Percentiles rank a stretch among this genome's conserved stretches.
Evolutionary conservation across 108 stramenopile species (phyloP).

Genomic region (Skeletonema potamos): DNA sequence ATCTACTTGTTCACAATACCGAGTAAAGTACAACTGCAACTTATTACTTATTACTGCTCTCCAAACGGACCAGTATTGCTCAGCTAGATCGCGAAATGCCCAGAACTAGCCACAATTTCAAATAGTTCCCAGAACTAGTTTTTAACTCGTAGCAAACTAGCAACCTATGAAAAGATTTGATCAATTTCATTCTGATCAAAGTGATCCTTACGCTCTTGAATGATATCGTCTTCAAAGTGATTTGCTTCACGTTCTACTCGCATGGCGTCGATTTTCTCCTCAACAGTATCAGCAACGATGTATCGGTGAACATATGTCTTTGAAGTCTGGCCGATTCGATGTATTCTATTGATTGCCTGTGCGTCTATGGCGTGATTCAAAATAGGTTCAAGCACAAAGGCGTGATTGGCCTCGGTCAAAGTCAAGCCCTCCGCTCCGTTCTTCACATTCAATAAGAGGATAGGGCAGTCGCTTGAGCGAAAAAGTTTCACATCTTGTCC

Average conservation of each 20-base stretch:
- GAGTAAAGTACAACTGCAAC: too few relatives aligned
- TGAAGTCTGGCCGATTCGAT: constrained; percentile 74
- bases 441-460: constrained; percentile 77
- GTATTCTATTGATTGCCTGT: constrained; percentile 67
- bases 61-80: too few relatives aligned
- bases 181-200: constrained; percentile 8
- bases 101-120: too few relatives aligned
- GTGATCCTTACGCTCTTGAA: not conserved
- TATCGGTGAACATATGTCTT: constrained; percentile 78
- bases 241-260: constrained; percentile 43
- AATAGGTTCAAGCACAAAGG: constrained; percentile 86
- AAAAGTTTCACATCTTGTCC: constrained; percentile 42
- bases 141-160: too few relatives aligned
- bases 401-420: constrained; percentile 80
- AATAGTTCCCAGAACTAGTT: too few relatives aligned
- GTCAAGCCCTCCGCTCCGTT: constrained; percentile 84
- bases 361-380: constrained; percentile 70
- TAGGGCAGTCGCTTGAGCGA: constrained; percentile 31
- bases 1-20: too few relatives aligned
- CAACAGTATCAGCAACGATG: constrained; percentile 75
- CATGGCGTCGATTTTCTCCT: constrained; percentile 70
- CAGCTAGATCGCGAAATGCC: too few relatives aligned
- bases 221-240: constrained; percentile 44
- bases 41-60: too few relatives aligned
- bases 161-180: constrained; percentile 1